Evolutionary conservation across 495 filamentous ascomycete genomes (phyloP), one percentile per base, ranked within the genome.

Genomic region (Bombardia bombarda): DNA sequence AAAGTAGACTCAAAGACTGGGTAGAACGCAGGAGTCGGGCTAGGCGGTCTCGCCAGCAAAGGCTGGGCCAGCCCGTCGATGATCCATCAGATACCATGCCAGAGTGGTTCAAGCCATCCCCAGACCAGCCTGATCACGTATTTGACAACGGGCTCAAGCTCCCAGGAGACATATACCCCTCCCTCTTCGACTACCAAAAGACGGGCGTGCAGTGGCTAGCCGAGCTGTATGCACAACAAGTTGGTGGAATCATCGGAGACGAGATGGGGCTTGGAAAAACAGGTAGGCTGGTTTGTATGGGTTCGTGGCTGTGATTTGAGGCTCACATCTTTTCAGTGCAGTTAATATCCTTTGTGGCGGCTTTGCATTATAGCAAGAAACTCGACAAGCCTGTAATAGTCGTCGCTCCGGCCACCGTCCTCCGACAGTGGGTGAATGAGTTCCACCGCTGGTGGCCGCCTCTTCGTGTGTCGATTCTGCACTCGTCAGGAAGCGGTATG

Each of bases 211-310:
- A 93, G 56, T 98, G 92, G 92, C 72, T 98, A n/a, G 88, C 87
- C 65, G 89, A 98, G 62, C 67, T 98, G 13, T 89, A 95, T 58
- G 70, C 78, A 32, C 86, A 95, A 58, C 73, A 83, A 48, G 87
- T 94, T 21, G 92, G 92, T 18, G 92, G 92, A 12, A 98, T 98
- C 42, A 74, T 98, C 37, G 92, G 89, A 6, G 92, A 98, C 51
- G 92, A 98, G 68, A 98, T 98, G 92, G 92, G 92, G 0, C 72
- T 97, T 12, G 92, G 92, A 9, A 98, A 98, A 63, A 98, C 92
- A n/a, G n/a, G 56, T 35, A 39, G 42, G 7, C 13, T 26, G 4
- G n/a, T 2, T 10, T 30, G 9, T 21, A 32, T 10, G 17, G 4
- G n/a, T n/a, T n/a, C n/a, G 12, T 20, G 24, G n/a, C 4, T 4